Evolutionary conservation across 805 yeast species (phyloP), one percentile per base, ranked within the genome.

Genomic region (Saccharomycopsis sp.): DNA sequence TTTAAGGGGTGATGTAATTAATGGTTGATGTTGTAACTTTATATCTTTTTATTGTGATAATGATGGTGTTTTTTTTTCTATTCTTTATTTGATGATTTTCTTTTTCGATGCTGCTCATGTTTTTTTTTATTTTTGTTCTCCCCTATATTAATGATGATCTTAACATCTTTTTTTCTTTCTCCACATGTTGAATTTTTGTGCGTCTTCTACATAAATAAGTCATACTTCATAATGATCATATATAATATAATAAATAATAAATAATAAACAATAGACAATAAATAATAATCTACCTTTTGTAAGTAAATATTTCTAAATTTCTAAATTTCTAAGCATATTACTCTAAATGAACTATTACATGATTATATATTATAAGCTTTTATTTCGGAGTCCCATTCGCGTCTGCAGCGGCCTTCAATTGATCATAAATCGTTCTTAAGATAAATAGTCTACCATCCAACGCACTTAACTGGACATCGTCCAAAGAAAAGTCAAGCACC

Each of bases 391-490:
- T n/a, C n/a, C n/a, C n/a, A n/a, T n/a, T n/a, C n/a, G n/a, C n/a
- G n/a, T n/a, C n/a, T n/a, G n/a, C n/a, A n/a, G n/a, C n/a, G n/a
- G 58, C 62, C 59, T 64, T 68, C 52, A 70, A 52, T 22, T 69
- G 60, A 56, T 71, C 71, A 23, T 67, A 55, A 3, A 73, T 58
- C 1, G 74, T 72, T 1, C 74, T 73, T 64, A 76, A 58, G n/a
- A 73, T 71, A 64, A 74, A 77, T 8, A 78, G 67, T 35, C 86
- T 69, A 0, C 80, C 81, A 58, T 73, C 76, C 42, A 80, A 63
- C 0, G 86, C 79, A 63, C 80, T 75, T 42, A 82, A 72, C 50
- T 69, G 68, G 2, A 81, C 74, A 19, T 70, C 65, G 2, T 72
- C 63, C 62, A 82, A 60, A 35, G 72, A 74, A 53, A 82, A 68